Conservation (phyloP, 1,284 basidiomycete genomes). For the Pseudomicrostroma phylloplanum region DNA sequence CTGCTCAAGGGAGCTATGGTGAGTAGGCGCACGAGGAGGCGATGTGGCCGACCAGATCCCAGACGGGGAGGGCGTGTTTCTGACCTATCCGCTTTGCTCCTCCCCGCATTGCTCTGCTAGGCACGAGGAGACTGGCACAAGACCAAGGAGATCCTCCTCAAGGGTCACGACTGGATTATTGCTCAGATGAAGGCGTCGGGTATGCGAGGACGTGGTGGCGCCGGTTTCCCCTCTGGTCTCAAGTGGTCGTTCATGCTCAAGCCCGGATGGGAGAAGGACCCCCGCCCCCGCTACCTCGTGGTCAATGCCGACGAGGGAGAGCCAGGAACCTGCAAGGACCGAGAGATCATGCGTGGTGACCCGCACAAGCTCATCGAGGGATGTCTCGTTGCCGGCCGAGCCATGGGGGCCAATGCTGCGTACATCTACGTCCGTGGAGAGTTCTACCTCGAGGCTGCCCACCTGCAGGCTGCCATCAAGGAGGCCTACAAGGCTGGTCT, state of each 20-base stretch:
- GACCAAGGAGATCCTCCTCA: slow-evolving; percentile 89
- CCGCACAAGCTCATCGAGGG: slow-evolving; percentile 98
- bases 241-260: slow-evolving; percentile 99
- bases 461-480: slow-evolving; percentile 87
- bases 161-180: slow-evolving; percentile 97
- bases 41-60: too few species aligned
- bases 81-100: too few species aligned
- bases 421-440: slow-evolving; percentile 99
- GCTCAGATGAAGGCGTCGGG: slow-evolving; percentile 93
- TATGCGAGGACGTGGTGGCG: slow-evolving; percentile 89
- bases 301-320: slow-evolving; percentile 99
- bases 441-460: slow-evolving; percentile 89
- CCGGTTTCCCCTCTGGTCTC: slow-evolving; percentile 91
- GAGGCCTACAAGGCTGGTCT: slow-evolving; percentile 91
- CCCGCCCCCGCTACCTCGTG: slow-evolving; percentile 85
- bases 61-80: too few species aligned
- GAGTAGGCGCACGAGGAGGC: slow-evolving; percentile 7
- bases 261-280: slow-evolving; percentile 93
- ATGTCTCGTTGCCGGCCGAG: slow-evolving; percentile 92
- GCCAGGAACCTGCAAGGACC: slow-evolving; percentile 97
- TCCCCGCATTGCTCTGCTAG: slow-evolving; percentile 54
- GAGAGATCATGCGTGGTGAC: slow-evolving; percentile 94
- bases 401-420: slow-evolving; percentile 93
- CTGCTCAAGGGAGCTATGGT: slow-evolving; percentile 45
- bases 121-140: slow-evolving; percentile 94